These are phyloP conservation scores for Lentinula sp. DNA, from an alignment of 768 basidiomycete species.

Conservation along the genomic window DNA sequence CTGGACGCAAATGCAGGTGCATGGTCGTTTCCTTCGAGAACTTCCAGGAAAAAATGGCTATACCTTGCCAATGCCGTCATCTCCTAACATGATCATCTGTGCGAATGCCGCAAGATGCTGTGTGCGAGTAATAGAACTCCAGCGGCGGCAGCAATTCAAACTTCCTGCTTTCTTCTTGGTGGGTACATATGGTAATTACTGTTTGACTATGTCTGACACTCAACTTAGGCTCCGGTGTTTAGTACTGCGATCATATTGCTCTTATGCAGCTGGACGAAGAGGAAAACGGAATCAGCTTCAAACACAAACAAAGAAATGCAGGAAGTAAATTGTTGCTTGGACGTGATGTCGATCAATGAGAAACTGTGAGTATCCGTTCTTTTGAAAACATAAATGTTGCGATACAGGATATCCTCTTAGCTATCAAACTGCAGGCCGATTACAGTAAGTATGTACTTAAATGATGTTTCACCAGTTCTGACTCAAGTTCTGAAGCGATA, in stretches of 20 bases:
- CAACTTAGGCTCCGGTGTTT: neutral
- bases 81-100: conserved; percentile 33
- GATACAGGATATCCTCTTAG: neutral
- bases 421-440: neutral
- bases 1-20: conserved; percentile 35
- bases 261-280: neutral
- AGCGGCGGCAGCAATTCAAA: neutral
- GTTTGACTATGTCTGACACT: neutral
- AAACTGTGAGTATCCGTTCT: neutral
- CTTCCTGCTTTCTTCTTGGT: neutral
- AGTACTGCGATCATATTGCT: conserved; percentile 1
- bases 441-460: neutral
- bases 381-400: neutral
- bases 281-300: neutral
- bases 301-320: neutral
- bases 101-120: conserved; percentile 27
- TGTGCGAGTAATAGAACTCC: conserved; percentile 31
- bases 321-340: neutral
- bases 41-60: conserved; percentile 11
- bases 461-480: neutral
- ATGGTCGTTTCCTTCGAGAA: conserved; percentile 37
- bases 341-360: neutral
- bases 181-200: neutral
- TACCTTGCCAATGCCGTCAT: neutral
- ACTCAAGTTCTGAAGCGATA: neutral